phyloP scores from a whole-genome alignment of 805 yeast species.

The Saccharomycopsis sp. region DNA sequence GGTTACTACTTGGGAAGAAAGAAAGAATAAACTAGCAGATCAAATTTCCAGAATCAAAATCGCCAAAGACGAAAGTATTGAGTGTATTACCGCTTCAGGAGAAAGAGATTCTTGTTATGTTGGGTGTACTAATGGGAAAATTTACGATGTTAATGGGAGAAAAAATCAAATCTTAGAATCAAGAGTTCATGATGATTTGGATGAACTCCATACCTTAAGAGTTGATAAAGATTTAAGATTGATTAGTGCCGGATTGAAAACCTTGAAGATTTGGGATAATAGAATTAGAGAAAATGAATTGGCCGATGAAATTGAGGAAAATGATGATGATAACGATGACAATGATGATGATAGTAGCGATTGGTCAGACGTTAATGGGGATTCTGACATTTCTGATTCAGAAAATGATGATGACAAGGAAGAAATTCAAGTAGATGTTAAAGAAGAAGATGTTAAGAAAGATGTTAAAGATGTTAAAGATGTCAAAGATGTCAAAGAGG shows the following conservation, averaged over 20 bases:
- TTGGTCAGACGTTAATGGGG: background rate
- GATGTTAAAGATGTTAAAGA: constrained; percentile 38
- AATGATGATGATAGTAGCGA: constrained; percentile 25
- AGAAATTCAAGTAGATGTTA: constrained; percentile 90
- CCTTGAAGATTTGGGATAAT: constrained; percentile 58
- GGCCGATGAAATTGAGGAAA: constrained; percentile 9
- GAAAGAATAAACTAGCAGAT: constrained; percentile 58
- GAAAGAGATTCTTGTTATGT: constrained; percentile 49
- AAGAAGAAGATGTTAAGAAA: constrained; percentile 84
- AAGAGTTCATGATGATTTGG: constrained; percentile 55
- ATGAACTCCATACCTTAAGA: constrained; percentile 71
- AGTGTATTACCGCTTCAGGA: constrained; percentile 38
- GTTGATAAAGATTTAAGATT: constrained; percentile 73
- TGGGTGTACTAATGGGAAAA: constrained; percentile 68
- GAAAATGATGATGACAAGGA: background rate
- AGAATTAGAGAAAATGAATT: background rate
- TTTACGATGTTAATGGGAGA: constrained; percentile 57
- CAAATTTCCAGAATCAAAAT: constrained; percentile 71
- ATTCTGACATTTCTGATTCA: background rate
- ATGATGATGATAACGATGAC: constrained; percentile 42
- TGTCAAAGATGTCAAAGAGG: constrained; percentile 1
- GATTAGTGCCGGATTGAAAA: constrained; percentile 77
- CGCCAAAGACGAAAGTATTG: constrained; percentile 61
- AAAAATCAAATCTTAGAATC: constrained; percentile 54
- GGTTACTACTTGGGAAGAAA: constrained; percentile 75